Conservation (phyloP, 2,329 filamentous ascomycete species). For the Metarhizium sp. region DNA sequence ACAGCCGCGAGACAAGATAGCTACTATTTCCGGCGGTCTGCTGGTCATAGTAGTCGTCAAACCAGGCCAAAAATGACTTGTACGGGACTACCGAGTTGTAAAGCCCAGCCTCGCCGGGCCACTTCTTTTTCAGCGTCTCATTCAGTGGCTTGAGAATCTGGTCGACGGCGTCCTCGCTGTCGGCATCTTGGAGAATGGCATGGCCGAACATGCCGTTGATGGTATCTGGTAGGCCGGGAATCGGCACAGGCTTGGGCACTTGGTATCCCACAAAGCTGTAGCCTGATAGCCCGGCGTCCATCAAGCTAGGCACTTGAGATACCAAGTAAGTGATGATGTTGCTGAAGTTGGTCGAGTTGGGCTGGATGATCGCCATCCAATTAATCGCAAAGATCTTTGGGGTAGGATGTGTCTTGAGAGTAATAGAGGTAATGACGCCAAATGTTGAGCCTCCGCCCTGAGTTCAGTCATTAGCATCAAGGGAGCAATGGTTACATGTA, state of each 20-base stretch:
- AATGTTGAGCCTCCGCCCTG: neutral
- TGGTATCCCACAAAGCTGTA: no score
- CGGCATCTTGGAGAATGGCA: neutral
- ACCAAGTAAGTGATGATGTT: no score
- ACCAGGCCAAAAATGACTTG: neutral
- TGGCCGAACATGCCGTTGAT: neutral
- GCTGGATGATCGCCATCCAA: conserved; percentile 10
- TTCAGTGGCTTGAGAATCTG: neutral
- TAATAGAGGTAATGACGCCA: conserved; percentile 7
- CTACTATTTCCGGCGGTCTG: neutral
- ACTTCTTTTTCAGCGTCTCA: neutral
- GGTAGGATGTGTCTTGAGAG: neutral
- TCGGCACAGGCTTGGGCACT: no score
- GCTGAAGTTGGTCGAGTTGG: no score
- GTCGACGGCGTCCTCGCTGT: no score
- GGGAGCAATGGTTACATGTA: neutral
- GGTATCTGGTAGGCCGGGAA: conserved; percentile 3
- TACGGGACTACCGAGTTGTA: neutral
- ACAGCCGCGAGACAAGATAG: neutral
- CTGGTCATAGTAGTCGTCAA: neutral
- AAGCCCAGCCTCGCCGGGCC: neutral
- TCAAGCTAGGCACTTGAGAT: no score
- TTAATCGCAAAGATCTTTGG: neutral
- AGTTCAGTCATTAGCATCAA: neutral
- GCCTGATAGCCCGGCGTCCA: no score